phyloP scores from a whole-genome alignment of 371 early-diverging fungal species.

The Mortierella sp. region DNA sequence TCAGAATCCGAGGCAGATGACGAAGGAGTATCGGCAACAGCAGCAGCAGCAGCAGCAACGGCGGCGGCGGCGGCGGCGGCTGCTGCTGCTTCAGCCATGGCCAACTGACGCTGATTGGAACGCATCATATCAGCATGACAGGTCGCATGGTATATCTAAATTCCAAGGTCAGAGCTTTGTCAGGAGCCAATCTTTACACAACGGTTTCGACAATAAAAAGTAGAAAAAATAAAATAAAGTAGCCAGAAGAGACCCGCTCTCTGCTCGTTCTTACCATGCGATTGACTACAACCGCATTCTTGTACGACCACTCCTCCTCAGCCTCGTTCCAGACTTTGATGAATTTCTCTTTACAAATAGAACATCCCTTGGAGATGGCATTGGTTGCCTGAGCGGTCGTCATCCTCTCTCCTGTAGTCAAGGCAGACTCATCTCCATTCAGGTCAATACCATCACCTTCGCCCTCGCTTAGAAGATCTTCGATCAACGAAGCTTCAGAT shows the following conservation, averaged over 20 bases:
- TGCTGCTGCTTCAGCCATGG: conserved; percentile 27
- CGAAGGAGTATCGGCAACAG: not conserved
- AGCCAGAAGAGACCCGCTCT: no score
- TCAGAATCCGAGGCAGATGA: not conserved
- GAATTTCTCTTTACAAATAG: conserved; percentile 90
- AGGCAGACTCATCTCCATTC: conserved; percentile 56
- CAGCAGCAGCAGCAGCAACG: not conserved
- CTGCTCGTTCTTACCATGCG: conserved; percentile 64
- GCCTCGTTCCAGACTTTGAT: conserved; percentile 88
- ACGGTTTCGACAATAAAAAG: not conserved
- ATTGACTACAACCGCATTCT: conserved; percentile 79
- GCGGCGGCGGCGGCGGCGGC: conserved; percentile 12
- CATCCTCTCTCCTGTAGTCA: conserved; percentile 27
- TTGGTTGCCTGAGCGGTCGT: conserved; percentile 55
- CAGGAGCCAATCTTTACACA: not conserved
- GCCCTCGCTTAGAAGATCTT: conserved; percentile 14
- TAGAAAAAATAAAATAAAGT: not conserved
- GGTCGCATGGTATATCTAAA: conserved; percentile 74
- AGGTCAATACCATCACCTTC: conserved; percentile 15
- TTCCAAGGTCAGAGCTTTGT: not conserved
- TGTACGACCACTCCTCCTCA: conserved; percentile 91
- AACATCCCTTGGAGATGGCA: conserved; percentile 64
- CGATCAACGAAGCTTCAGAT: conserved; percentile 17
- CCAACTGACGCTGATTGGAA: conserved; percentile 40
- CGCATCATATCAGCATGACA: conserved; percentile 67